Percentiles rank a stretch among this genome's conserved stretches.
phyloP scores from a whole-genome alignment of 1,284 basidiomycete genomes.

The Exsudoporus floridanus region DNA sequence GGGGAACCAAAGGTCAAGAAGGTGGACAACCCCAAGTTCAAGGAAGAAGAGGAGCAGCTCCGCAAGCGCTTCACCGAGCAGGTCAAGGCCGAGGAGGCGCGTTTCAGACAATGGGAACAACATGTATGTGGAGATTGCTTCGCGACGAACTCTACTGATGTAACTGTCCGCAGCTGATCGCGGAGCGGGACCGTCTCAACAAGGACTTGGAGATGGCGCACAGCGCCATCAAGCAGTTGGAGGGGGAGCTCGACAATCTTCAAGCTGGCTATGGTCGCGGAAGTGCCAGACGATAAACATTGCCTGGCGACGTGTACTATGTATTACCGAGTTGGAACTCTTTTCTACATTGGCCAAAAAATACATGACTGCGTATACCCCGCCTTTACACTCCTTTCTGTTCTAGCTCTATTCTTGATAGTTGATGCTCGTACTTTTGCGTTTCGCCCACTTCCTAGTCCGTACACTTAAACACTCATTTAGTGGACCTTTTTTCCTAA shows the following conservation, averaged over 20 bases:
- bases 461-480: slow-evolving; percentile 26
- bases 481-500: slow-evolving; percentile 14
- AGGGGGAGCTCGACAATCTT: slow-evolving; percentile 85
- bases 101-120: slow-evolving; percentile 99
- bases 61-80: slow-evolving; percentile 99
- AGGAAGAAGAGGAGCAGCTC: slow-evolving; percentile 97
- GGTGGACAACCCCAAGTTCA: slow-evolving; percentile 99
- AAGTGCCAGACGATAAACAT: slow-evolving; percentile 63
- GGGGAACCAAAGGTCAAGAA: slow-evolving; percentile 99
- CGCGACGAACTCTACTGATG: slow-evolving; percentile 14
- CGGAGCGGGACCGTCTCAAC: slow-evolving; percentile 95
- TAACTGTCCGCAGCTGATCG: slow-evolving; percentile 71
- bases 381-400: slow-evolving; percentile 17
- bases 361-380: slow-evolving; percentile 28
- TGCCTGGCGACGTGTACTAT: neutral
- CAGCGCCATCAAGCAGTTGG: slow-evolving; percentile 87
- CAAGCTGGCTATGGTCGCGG: slow-evolving; percentile 83
- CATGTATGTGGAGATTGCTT: slow-evolving; percentile 60
- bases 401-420: slow-evolving; percentile 7
- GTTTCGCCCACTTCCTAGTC: slow-evolving; percentile 3
- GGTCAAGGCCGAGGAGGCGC: slow-evolving; percentile 97
- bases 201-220: slow-evolving; percentile 94
- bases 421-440: slow-evolving; percentile 2
- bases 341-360: slow-evolving; percentile 6
- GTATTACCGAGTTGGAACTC: slow-evolving; percentile 5